A percentile compares a stretch with the other conserved stretches of the same genome.
phyloP scores from a whole-genome alignment of 1,284 basidiomycete species.

The Inonotus hispidus region DNA sequence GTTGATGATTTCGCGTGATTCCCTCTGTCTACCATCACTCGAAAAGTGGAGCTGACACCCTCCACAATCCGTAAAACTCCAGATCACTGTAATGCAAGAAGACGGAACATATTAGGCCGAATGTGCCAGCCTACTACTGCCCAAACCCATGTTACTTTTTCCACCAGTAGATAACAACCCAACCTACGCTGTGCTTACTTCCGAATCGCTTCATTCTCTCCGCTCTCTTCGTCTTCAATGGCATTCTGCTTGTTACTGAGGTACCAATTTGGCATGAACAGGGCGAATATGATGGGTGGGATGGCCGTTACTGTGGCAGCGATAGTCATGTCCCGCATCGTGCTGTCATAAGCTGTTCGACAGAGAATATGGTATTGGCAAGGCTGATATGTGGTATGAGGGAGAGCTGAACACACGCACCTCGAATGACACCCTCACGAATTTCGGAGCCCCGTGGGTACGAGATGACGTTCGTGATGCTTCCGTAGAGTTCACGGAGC shows the following conservation, averaged over 20 bases:
- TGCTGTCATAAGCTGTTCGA: conserved; percentile 45
- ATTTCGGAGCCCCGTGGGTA: conserved; percentile 47
- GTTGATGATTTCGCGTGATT: too few relatives aligned
- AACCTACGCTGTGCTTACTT: too few relatives aligned
- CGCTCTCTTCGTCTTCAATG: conserved; percentile 28
- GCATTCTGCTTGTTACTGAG: conserved; percentile 44
- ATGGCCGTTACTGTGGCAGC: conserved; percentile 37
- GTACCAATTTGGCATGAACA: conserved; percentile 43
- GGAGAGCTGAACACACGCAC: conserved; percentile 32
- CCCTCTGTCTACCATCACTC: too few relatives aligned
- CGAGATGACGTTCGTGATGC: conserved; percentile 40
- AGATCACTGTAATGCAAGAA: too few relatives aligned
- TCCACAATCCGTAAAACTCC: too few relatives aligned
- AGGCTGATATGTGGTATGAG: too few relatives aligned
- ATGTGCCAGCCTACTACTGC: too few relatives aligned
- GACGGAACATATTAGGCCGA: too few relatives aligned
- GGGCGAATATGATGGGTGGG: conserved; percentile 34
- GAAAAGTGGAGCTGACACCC: too few relatives aligned
- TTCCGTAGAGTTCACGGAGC: conserved; percentile 41
- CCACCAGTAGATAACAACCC: too few relatives aligned
- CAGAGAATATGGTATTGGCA: too few relatives aligned
- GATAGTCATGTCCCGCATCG: conserved; percentile 50
- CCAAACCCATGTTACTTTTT: too few relatives aligned
- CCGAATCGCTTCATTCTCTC: not conserved
- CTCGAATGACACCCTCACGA: conserved; percentile 51